A percentile compares a stretch with the other conserved stretches of the same genome.
These are phyloP conservation scores for Maudiozyma humilis DNA, from an alignment of 1,139 yeast genomes.

Conservation along the genomic window DNA sequence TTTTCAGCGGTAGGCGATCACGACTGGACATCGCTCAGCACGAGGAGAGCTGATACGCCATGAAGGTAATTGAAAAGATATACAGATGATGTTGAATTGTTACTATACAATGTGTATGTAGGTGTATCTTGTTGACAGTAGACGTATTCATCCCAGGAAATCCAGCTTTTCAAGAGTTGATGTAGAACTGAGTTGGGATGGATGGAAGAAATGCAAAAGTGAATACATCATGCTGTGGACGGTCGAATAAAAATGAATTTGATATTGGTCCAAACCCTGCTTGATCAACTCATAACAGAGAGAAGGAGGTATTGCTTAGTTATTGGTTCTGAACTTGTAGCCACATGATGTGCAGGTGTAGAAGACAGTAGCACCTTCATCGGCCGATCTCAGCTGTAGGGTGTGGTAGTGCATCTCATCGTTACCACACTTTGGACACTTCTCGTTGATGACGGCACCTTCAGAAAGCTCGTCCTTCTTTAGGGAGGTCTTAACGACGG, in stretches of 20 bases:
- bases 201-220: too few species aligned
- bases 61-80: neutral
- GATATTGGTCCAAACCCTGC: too few species aligned
- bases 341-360: slow-evolving; percentile 93
- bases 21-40: neutral
- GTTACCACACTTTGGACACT: slow-evolving; percentile 94
- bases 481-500: slow-evolving; percentile 81
- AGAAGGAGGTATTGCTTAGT: slow-evolving; percentile 32
- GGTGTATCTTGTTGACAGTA: neutral
- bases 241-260: too few species aligned
- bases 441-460: slow-evolving; percentile 93
- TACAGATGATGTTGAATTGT: neutral
- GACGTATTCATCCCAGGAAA: neutral
- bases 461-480: slow-evolving; percentile 75
- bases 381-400: slow-evolving; percentile 91
- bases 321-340: slow-evolving; percentile 87
- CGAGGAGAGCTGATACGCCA: too few species aligned
- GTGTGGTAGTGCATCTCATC: slow-evolving; percentile 98
- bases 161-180: too few species aligned
- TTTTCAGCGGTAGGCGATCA: neutral
- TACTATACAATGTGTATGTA: neutral
- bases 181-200: too few species aligned
- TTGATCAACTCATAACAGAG: too few species aligned
- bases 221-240: too few species aligned
- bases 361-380: slow-evolving; percentile 95